Conservation (phyloP, 2,329 filamentous ascomycete genomes). For the Cladosporium sp. region DNA sequence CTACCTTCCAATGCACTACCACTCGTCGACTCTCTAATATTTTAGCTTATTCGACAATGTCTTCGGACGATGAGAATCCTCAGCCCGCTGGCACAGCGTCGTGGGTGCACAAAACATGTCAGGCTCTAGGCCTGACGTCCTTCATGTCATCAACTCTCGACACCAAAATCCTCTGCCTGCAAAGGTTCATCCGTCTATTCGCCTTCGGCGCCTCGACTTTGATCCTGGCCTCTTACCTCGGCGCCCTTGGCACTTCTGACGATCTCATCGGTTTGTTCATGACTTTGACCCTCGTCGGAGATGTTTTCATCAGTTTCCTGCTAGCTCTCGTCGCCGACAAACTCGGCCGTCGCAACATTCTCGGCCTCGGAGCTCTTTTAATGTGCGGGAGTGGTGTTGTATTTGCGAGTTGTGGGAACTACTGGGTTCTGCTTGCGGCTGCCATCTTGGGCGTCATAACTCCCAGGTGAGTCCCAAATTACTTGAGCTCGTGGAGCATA, state of each 20-base stretch:
- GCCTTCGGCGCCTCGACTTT: slow-evolving; percentile 52
- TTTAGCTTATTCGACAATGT: no score
- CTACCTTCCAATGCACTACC: neutral
- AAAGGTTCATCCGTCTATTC: slow-evolving; percentile 59
- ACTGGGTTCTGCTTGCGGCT: slow-evolving; percentile 28
- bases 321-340: slow-evolving; percentile 30
- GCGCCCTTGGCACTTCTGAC: slow-evolving; percentile 26
- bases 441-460: slow-evolving; percentile 33
- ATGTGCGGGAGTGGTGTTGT: slow-evolving; percentile 28
- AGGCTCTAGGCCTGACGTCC: slow-evolving; percentile 45
- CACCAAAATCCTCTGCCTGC: slow-evolving; percentile 54
- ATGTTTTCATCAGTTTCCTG: slow-evolving; percentile 27
- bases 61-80: no score
- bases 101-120: neutral
- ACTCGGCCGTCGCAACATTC: slow-evolving; percentile 26
- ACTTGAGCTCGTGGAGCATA: neutral
- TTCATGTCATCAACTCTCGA: slow-evolving; percentile 44
- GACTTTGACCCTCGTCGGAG: slow-evolving; percentile 31
- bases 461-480: slow-evolving; percentile 10
- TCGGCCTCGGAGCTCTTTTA: slow-evolving; percentile 25
- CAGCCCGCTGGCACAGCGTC: neutral
- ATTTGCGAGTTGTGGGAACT: slow-evolving; percentile 26
- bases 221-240: slow-evolving; percentile 30
- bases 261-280: slow-evolving; percentile 32
- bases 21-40: no score